A percentile compares a stretch with the other conserved stretches of the same genome.
Evolutionary conservation across 345 rosid genomes (phyloP).

Genomic region (Gossypium stocksii): DNA sequence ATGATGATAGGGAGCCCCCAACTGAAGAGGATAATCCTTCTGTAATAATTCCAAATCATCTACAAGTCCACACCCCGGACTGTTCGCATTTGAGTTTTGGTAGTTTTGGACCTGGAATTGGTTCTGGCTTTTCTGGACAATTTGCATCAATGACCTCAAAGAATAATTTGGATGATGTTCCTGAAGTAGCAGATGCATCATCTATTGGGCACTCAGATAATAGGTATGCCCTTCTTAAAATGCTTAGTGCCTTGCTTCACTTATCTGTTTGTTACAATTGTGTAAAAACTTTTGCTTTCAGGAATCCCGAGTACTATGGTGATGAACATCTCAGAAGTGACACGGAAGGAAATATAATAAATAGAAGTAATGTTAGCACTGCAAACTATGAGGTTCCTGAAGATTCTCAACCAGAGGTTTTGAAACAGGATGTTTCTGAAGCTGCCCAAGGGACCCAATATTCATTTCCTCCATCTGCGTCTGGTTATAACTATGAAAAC

Average conservation of each 20-base stretch:
- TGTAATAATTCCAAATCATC: constrained; percentile 90
- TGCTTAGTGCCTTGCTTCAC: neutral
- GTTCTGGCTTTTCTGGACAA: constrained; percentile 42
- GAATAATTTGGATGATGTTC: constrained; percentile 52
- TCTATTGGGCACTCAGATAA: constrained; percentile 51
- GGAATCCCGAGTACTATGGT: constrained; percentile 67
- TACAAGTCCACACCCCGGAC: constrained; percentile 73
- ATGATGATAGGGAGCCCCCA: constrained; percentile 42
- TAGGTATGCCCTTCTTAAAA: constrained; percentile 40
- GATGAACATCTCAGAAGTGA: constrained; percentile 63
- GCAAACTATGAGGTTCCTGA: constrained; percentile 57
- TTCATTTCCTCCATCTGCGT: constrained; percentile 57
- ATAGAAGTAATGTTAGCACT: constrained; percentile 39
- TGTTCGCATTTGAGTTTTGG: constrained; percentile 97
- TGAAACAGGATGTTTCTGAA: constrained; percentile 65
- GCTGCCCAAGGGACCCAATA: constrained; percentile 62
- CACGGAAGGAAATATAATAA: constrained; percentile 51
- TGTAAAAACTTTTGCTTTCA: constrained; percentile 24
- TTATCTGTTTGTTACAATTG: neutral
- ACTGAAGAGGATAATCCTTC: constrained; percentile 67
- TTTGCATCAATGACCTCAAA: constrained; percentile 51
- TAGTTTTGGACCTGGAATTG: constrained; percentile 70
- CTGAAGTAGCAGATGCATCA: constrained; percentile 48
- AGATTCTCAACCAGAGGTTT: constrained; percentile 53
- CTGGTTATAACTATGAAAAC: constrained; percentile 62